Base-by-base conservation (phyloP, 345 rosid genomes). In the Acer campestre region DNA sequence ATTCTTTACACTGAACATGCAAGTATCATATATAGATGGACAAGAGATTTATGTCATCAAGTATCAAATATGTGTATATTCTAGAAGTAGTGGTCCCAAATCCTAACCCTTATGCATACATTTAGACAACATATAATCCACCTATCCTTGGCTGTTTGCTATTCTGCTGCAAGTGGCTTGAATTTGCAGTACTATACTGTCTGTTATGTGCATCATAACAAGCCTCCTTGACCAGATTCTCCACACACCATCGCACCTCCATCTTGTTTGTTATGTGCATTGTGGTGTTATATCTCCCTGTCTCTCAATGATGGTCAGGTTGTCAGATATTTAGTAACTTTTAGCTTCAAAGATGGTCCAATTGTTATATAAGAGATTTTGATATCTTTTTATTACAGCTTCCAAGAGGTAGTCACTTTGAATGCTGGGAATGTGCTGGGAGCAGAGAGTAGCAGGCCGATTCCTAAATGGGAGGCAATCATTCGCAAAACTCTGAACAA, bases 361-460 rank as follows among this genome's bases (percentile, higher is more conserved):
- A 4, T 49, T 11, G 0, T 77, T 48, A 29, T 7, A 2, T 58
- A 46, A 6, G 6, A 20, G 16, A 68, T 64, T 51, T 35, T 63
- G 61, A 25, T 71, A 31, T 63, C 20, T 25, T 14, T 12, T 64
- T 64, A 75, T 74, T 22, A n/a, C 81, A 97, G 99, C 74, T 93
- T 97, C 78, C 98, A 97, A 79, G 99, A 97, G 88, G 94, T 97
- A 20, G 99, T 97, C 75, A 98, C 99, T 48, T 65, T 97, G 89
- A 97, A 81, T 87, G 98, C 99, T 29, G 98, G 94, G 44, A 97
- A 97, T 67, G 96, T 97, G 23, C 83, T 97, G 6, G 99, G 99
- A 73, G 97, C 98, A 59, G 99, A 97, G 87, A 97, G 93, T 67
- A 80, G 68, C 79, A 85, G 90, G 75, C 99, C 98, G 11, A 97